These are phyloP conservation scores for Cornus controversa DNA, from an alignment of 148 eudicot species.

Conservation along the genomic window DNA sequence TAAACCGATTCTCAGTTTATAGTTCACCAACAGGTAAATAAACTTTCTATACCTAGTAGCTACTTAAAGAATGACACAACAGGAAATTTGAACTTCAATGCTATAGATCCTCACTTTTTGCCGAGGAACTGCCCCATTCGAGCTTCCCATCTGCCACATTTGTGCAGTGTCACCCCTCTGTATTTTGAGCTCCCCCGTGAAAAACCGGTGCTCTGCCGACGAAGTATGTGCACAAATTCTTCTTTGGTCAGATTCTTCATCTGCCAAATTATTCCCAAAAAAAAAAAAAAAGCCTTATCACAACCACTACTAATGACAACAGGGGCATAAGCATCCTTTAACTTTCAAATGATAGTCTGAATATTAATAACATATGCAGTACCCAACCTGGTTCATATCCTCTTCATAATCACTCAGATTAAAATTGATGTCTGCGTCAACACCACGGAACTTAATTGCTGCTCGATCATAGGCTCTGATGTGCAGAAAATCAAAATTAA, in stretches of 20 bases:
- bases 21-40: not conserved
- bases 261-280: slow-evolving; percentile 32
- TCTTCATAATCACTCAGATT: slow-evolving; percentile 79
- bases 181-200: slow-evolving; percentile 89
- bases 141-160: slow-evolving; percentile 98
- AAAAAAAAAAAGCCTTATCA: not conserved
- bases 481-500: not conserved
- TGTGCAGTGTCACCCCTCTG: slow-evolving; percentile 89
- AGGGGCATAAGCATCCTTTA: not conserved
- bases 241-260: slow-evolving; percentile 73
- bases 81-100: not conserved
- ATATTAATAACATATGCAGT: slow-evolving; percentile 8
- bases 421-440: slow-evolving; percentile 86
- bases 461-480: slow-evolving; percentile 94
- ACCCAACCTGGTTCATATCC: slow-evolving; percentile 61
- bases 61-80: not conserved
- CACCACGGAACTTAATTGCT: slow-evolving; percentile 88
- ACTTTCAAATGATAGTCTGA: not conserved
- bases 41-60: not conserved
- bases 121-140: slow-evolving; percentile 94
- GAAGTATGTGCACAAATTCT: slow-evolving; percentile 91
- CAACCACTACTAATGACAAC: not conserved
- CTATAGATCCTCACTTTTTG: slow-evolving; percentile 59
- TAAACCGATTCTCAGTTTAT: not conserved
- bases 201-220: slow-evolving; percentile 94